A percentile compares a stretch with the other conserved stretches of the same genome.
Conservation (phyloP, 371 early-diverging fungal species). For the Massospora cicadina region DNA sequence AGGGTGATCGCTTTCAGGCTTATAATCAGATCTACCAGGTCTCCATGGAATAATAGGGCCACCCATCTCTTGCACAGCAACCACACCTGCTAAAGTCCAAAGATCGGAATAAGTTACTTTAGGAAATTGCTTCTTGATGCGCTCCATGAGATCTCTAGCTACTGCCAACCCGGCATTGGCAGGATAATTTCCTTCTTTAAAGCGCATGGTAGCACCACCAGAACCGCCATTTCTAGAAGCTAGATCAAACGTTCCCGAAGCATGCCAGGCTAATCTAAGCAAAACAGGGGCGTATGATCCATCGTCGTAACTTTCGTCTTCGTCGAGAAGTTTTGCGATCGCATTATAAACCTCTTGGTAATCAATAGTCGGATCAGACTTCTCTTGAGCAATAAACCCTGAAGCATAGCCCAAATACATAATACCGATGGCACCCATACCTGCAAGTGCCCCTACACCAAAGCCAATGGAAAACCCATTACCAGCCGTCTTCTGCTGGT, state of each 20-base stretch:
- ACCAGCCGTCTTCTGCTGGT: constrained; percentile 11
- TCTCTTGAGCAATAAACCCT: not conserved
- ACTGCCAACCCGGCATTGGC: constrained; percentile 75
- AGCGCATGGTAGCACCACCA: constrained; percentile 80
- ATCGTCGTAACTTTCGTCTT: constrained; percentile 68
- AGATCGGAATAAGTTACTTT: constrained; percentile 78
- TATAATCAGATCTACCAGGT: constrained; percentile 60
- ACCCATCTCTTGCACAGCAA: constrained; percentile 76
- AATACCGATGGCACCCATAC: constrained; percentile 11
- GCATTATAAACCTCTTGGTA: constrained; percentile 56
- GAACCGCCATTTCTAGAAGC: constrained; percentile 72
- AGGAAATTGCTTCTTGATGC: constrained; percentile 67
- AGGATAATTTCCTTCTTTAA: constrained; percentile 45
- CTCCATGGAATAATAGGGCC: constrained; percentile 77
- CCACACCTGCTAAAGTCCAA: constrained; percentile 85
- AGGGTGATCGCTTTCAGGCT: constrained; percentile 27
- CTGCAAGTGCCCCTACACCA: not conserved
- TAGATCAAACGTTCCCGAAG: constrained; percentile 78
- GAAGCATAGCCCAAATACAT: constrained; percentile 15
- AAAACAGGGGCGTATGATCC: constrained; percentile 80
- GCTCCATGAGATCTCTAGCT: constrained; percentile 65
- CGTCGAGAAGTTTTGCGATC: constrained; percentile 60
- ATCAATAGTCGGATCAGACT: constrained; percentile 17
- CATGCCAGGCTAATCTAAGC: constrained; percentile 85
- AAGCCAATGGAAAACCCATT: not conserved